Evolutionary conservation across 305 asterid genomes (phyloP), one percentile per base, ranked within the genome.

Genomic region (Solanum aculeatissimum): DNA sequence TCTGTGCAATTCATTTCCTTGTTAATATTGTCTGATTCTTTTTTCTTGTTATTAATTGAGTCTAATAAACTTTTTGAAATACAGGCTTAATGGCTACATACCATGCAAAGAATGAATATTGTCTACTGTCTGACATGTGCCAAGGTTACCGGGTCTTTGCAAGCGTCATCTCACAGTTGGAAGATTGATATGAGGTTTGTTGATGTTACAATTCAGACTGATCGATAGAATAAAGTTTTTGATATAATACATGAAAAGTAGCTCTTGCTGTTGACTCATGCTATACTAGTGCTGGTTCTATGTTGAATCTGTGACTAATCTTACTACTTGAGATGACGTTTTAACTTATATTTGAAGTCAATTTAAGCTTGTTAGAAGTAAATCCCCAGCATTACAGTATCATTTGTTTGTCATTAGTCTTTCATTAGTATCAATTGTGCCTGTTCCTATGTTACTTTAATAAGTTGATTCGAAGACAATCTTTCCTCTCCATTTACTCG

Each of bases 71-170:
- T 23, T 77, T 29, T 49, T 75, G 82, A 77, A 29, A 77, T 85
- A 92, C 97, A 96, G 99, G 99, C 70, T 87, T 96, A 83, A 94
- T 95, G 98, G 97, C 97, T 10, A 96, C 99, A 38, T 96, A 95
- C 90, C 99, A 96, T 91, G 99, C 98, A 29, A 94, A 91, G 89
- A 96, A 96, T 60, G 99, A 96, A 92, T 95, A 95, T 80, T 96
- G 99, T 92, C 97, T 94, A 80, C 92, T 96, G 12, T 88, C 98
- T 2, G 99, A 96, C 87, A 95, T 96, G 97, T 90, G 93, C 92
- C 96, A 95, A 82, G 99, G 99, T 70, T 96, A 94, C 84, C 86
- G 89, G 19, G 97, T 96, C 84, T 96, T 96, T 81, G 92, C 87
- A 82, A 91, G 97, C 70, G 85, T 96, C 86, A 90, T 96, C 38